Conservation (phyloP, 2,329 filamentous ascomycete genomes). For the Pleochaeta shiraiana region DNA sequence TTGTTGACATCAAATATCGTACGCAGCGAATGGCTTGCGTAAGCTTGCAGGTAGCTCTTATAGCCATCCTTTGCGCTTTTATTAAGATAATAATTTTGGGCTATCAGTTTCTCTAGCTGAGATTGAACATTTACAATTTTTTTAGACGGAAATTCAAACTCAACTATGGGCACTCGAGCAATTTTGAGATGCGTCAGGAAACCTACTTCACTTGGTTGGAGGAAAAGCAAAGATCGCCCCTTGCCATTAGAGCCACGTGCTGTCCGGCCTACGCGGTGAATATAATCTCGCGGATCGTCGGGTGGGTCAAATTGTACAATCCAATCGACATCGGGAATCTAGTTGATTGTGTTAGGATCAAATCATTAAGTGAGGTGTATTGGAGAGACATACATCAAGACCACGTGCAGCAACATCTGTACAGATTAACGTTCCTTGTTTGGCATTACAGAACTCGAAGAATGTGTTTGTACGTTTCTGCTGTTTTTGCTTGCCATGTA, state of each 20-base stretch:
- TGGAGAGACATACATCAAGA: slow-evolving; percentile 41
- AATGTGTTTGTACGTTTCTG: slow-evolving; percentile 98
- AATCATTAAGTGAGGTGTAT: not conserved
- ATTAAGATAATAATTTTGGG: slow-evolving; percentile 92
- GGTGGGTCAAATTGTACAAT: slow-evolving; percentile 92
- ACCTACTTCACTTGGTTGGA: slow-evolving; percentile 78
- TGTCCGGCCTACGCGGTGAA: slow-evolving; percentile 89
- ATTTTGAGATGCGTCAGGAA: slow-evolving; percentile 85
- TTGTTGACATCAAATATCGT: slow-evolving; percentile 73
- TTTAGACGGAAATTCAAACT: slow-evolving; percentile 85
- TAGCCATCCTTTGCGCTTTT: slow-evolving; percentile 64
- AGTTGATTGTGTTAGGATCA: slow-evolving; percentile 8
- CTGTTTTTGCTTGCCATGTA: slow-evolving; percentile 95
- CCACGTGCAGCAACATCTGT: slow-evolving; percentile 93
- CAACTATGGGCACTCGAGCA: slow-evolving; percentile 77
- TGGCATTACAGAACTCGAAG: slow-evolving; percentile 83
- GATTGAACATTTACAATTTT: slow-evolving; percentile 83
- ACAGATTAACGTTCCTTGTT: slow-evolving; percentile 74
- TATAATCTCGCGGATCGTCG: slow-evolving; percentile 77
- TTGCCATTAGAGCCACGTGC: slow-evolving; percentile 66
- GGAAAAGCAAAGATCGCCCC: slow-evolving; percentile 77
- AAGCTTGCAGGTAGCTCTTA: slow-evolving; percentile 82
- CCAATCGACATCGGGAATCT: slow-evolving; percentile 89
- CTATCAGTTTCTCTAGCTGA: slow-evolving; percentile 84
- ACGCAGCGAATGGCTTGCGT: slow-evolving; percentile 65